phyloP scores from a whole-genome alignment of 495 filamentous ascomycete species.

The Massariosphaeria phaeospora region DNA sequence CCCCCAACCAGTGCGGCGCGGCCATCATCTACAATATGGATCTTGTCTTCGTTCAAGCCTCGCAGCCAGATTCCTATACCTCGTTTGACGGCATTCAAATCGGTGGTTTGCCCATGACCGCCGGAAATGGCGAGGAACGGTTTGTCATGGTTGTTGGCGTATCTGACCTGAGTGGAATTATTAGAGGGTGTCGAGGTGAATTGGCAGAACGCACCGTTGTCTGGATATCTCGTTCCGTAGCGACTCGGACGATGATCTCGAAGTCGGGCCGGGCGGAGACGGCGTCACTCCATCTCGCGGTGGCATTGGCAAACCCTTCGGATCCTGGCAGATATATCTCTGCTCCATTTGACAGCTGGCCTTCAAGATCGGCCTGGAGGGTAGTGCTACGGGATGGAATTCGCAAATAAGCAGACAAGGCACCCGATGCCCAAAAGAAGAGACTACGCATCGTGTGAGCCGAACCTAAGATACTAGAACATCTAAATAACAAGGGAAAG shows the following conservation, averaged over 20 bases:
- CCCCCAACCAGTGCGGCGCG: conserved; percentile 9
- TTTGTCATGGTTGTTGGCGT: conserved; percentile 1
- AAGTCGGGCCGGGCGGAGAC: too few species aligned
- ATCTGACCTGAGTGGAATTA: background rate
- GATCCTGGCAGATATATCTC: too few species aligned
- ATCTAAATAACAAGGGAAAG: too few species aligned
- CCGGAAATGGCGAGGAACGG: conserved; percentile 15
- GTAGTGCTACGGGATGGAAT: too few species aligned
- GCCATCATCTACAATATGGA: background rate
- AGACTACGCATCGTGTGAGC: too few species aligned
- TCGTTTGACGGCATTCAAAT: background rate
- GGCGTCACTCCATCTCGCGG: background rate
- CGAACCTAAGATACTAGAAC: too few species aligned
- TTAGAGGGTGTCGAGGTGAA: background rate
- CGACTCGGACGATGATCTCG: conserved; percentile 8
- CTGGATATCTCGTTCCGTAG: conserved; percentile 9
- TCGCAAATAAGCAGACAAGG: too few species aligned
- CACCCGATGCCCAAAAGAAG: too few species aligned
- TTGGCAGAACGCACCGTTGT: background rate
- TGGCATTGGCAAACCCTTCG: background rate
- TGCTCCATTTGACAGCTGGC: too few species aligned
- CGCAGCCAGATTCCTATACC: conserved; percentile 9
- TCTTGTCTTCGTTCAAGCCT: background rate
- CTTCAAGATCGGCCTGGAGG: too few species aligned
- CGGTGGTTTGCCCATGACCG: conserved; percentile 1